phyloP scores from a whole-genome alignment of 2,329 filamentous ascomycete species.

The Calycina marina region DNA sequence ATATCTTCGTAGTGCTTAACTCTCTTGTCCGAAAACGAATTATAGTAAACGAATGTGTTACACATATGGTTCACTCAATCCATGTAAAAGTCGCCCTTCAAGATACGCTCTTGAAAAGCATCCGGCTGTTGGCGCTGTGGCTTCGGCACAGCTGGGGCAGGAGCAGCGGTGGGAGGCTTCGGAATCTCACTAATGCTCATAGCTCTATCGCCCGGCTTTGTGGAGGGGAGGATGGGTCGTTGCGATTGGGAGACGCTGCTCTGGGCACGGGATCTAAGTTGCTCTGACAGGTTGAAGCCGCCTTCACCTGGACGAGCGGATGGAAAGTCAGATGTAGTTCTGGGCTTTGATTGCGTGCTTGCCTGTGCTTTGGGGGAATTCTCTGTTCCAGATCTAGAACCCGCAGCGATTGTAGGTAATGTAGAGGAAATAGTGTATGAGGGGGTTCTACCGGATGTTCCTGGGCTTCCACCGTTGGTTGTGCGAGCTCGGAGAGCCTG shows the following conservation, averaged over 20 bases:
- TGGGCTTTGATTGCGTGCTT: constrained; percentile 40
- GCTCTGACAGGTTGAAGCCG: constrained; percentile 95
- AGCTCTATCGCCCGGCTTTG: constrained; percentile 37
- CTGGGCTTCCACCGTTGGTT: constrained; percentile 20
- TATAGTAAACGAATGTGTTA: no score
- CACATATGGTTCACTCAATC: constrained; percentile 52
- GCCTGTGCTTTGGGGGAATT: constrained; percentile 29
- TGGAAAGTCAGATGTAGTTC: constrained; percentile 51
- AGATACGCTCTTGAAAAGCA: constrained; percentile 88
- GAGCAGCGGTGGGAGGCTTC: constrained; percentile 36
- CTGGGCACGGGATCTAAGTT: constrained; percentile 82
- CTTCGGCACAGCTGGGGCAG: constrained; percentile 29
- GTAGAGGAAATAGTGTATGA: constrained; percentile 12
- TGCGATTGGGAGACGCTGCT: constrained; percentile 47
- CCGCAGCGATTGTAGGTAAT: constrained; percentile 18
- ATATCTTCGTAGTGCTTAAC: no score
- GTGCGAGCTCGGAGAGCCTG: constrained; percentile 37
- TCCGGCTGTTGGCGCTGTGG: constrained; percentile 55
- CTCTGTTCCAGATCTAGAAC: constrained; percentile 12
- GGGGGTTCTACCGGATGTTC: constrained; percentile 19
- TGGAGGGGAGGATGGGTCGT: constrained; percentile 40
- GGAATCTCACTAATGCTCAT: constrained; percentile 56
- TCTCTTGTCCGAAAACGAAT: no score
- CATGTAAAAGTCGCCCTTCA: constrained; percentile 98
- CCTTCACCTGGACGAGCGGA: constrained; percentile 54